Evolutionary conservation across 805 yeast genomes (phyloP).

Genomic region (Kodamaea sagamina): DNA sequence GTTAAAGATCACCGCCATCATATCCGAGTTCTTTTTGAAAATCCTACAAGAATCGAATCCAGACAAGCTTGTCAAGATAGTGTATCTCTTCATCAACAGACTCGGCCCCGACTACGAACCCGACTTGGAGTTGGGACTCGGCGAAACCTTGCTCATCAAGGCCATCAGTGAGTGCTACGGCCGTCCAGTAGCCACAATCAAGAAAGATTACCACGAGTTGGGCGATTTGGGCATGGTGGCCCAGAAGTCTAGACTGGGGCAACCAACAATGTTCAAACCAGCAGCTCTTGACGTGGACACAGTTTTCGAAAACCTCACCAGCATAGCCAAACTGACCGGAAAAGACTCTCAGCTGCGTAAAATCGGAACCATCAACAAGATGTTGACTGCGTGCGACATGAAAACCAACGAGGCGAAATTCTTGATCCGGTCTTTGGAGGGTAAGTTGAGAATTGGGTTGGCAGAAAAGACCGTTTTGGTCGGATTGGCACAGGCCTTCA

Average conservation of each 20-base stretch:
- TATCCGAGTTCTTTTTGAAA: slow-evolving; percentile 70
- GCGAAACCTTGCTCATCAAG: slow-evolving; percentile 84
- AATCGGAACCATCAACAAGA: slow-evolving; percentile 73
- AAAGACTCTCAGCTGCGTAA: slow-evolving; percentile 79
- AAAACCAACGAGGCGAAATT: slow-evolving; percentile 77
- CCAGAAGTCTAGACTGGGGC: slow-evolving; percentile 75
- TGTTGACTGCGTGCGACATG: slow-evolving; percentile 84
- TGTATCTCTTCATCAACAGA: slow-evolving; percentile 83
- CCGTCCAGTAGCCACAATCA: slow-evolving; percentile 67
- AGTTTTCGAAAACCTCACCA: slow-evolving; percentile 73
- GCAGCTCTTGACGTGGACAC: slow-evolving; percentile 68
- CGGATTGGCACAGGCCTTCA: slow-evolving; percentile 81
- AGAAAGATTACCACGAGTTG: slow-evolving; percentile 67
- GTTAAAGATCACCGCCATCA: slow-evolving; percentile 72
- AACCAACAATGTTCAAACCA: slow-evolving; percentile 93
- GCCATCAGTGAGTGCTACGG: slow-evolving; percentile 93
- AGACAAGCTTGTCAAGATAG: slow-evolving; percentile 63
- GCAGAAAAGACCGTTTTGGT: slow-evolving; percentile 91
- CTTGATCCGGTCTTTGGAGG: slow-evolving; percentile 85
- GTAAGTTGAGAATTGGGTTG: slow-evolving; percentile 87
- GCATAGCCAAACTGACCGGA: slow-evolving; percentile 79
- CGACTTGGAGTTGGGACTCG: slow-evolving; percentile 89
- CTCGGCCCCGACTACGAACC: slow-evolving; percentile 93
- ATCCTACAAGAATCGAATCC: slow-evolving; percentile 51
- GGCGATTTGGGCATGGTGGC: slow-evolving; percentile 96